These are phyloP conservation scores for Oldenlandia corymbosa DNA, from an alignment of 257 asterid species.

Conservation along the genomic window DNA sequence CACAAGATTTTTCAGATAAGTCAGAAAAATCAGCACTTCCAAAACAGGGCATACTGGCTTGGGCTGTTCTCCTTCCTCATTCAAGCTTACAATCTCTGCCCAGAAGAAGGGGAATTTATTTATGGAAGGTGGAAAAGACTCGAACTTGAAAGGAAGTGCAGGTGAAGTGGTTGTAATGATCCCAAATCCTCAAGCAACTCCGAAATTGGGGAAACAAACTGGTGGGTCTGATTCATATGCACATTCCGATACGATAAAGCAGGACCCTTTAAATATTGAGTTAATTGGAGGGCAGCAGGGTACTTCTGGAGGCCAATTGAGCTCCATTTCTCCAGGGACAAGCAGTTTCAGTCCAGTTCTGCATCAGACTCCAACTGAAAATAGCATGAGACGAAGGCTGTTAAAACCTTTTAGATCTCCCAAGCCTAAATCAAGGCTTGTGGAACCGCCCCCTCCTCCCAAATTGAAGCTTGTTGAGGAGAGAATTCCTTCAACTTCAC, in stretches of 20 bases:
- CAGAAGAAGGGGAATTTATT: no score
- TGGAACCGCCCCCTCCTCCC: conserved; percentile 47
- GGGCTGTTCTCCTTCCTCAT: no score
- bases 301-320: not conserved
- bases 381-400: conserved; percentile 26
- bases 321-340: conserved; percentile 25
- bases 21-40: not conserved
- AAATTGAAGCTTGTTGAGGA: conserved; percentile 23
- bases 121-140: conserved; percentile 31
- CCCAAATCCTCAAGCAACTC: conserved; percentile 23
- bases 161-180: conserved; percentile 46
- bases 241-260: not conserved
- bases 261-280: not conserved
- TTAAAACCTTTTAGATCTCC: conserved; percentile 24
- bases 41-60: no score
- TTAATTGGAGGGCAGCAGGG: not conserved
- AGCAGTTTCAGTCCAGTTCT: conserved; percentile 6
- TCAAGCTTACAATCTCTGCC: no score
- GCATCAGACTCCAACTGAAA: conserved; percentile 30
- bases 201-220: conserved; percentile 9
- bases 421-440: conserved; percentile 60
- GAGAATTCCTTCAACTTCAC: conserved; percentile 21
- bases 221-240: conserved; percentile 8
- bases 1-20: not conserved
- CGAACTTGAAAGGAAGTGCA: conserved; percentile 25